phyloP scores from a whole-genome alignment of 208 protist genomes.

The Acanthamoeba quina region DNA sequence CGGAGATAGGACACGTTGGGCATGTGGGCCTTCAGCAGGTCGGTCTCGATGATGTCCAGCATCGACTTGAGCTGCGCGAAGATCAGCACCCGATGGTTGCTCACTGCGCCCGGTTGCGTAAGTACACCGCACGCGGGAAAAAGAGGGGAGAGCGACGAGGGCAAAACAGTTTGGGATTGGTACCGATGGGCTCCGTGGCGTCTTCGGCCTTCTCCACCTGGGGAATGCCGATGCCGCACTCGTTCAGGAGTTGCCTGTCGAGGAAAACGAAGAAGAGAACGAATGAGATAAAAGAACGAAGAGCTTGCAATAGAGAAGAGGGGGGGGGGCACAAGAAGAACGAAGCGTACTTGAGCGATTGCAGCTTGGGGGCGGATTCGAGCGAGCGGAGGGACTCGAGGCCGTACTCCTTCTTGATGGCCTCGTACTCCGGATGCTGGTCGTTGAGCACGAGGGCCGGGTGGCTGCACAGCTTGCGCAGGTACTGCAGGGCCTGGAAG shows the following conservation, averaged over 20 bases:
- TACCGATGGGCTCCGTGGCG: neutral
- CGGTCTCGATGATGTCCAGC: constrained; percentile 98
- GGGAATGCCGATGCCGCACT: constrained; percentile 89
- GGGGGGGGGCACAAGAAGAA: neutral
- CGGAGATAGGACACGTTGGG: constrained; percentile 95
- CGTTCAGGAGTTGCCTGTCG: constrained; percentile 86
- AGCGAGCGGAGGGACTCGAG: constrained; percentile 79
- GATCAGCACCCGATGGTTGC: constrained; percentile 92
- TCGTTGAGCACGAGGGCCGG: constrained; percentile 88
- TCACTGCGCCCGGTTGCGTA: neutral
- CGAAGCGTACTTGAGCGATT: constrained; percentile 83
- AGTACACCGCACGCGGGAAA: no score
- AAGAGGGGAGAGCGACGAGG: neutral
- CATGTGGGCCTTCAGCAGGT: constrained; percentile 91
- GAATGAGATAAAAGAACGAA: constrained; percentile 1
- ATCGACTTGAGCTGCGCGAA: constrained; percentile 99
- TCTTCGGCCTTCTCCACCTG: neutral
- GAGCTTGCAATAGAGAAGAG: neutral
- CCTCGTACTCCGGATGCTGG: constrained; percentile 85
- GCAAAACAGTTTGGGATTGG: neutral
- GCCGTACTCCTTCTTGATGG: constrained; percentile 2
- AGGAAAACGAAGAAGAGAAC: neutral
- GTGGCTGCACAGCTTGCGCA: constrained; percentile 92
- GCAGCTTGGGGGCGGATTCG: constrained; percentile 87
- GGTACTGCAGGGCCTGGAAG: constrained; percentile 92